Conservation (phyloP, 2,329 filamentous ascomycete species). For the Boeremia exigua region DNA sequence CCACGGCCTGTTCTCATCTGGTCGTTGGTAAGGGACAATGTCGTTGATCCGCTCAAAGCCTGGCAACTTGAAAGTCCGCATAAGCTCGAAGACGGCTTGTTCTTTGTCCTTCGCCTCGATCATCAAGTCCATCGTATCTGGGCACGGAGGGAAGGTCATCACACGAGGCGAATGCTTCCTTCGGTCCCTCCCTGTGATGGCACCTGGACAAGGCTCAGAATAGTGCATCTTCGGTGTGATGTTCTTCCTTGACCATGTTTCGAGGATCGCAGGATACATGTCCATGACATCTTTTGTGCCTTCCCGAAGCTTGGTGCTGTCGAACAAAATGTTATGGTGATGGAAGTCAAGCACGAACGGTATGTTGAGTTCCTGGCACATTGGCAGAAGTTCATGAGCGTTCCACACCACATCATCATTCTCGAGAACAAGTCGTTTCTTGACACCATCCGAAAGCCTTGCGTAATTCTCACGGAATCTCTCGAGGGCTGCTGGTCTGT, state of each 20-base stretch:
- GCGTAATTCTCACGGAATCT: conserved; percentile 80
- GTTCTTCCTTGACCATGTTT: conserved; percentile 82
- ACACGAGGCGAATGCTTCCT: conserved; percentile 87
- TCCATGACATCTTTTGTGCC: conserved; percentile 81
- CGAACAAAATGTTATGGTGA: conserved; percentile 94
- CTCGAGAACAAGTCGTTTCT: conserved; percentile 83
- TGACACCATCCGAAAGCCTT: conserved; percentile 70
- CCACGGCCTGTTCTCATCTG: conserved; percentile 71
- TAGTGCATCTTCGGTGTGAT: conserved; percentile 98
- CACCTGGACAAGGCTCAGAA: conserved; percentile 78
- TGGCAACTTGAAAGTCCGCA: conserved; percentile 84
- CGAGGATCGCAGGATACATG: conserved; percentile 76
- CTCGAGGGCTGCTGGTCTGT: conserved; percentile 78
- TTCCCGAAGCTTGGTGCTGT: conserved; percentile 73
- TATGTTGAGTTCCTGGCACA: conserved; percentile 94
- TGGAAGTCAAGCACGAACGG: conserved; percentile 92
- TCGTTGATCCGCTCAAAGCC: conserved; percentile 79
- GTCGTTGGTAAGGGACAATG: conserved; percentile 75
- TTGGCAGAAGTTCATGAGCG: conserved; percentile 87
- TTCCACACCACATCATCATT: conserved; percentile 94
- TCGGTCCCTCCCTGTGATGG: conserved; percentile 77
- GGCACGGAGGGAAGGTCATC: conserved; percentile 79
- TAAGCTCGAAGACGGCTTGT: conserved; percentile 92
- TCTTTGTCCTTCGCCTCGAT: conserved; percentile 99
- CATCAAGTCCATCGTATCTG: conserved; percentile 91